Conservation (phyloP, 169 alveolate species). For the Perkinsus marinus region DNA sequence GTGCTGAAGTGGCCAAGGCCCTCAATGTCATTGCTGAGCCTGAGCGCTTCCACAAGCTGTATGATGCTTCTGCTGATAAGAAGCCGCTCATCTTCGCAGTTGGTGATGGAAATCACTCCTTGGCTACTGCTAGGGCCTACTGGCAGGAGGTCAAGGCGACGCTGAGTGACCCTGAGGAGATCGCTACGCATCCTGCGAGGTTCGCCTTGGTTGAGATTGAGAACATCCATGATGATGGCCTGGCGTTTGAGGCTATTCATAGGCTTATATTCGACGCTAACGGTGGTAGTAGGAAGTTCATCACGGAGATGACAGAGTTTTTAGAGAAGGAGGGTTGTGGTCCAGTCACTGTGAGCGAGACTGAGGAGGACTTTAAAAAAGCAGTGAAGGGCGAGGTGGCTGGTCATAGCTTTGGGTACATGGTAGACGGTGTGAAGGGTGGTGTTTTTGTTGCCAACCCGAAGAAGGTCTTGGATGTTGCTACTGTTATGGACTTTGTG, state of each 20-base stretch:
- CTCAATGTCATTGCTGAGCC: conserved; percentile 15
- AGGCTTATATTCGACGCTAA: conserved; percentile 28
- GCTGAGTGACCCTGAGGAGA: conserved; percentile 6
- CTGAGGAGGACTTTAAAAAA: not conserved
- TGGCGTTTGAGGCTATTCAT: conserved; percentile 43
- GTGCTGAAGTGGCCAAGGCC: not conserved
- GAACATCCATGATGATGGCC: conserved; percentile 35
- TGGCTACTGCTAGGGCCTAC: conserved; percentile 42
- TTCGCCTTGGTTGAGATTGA: conserved; percentile 35
- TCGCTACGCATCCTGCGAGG: conserved; percentile 36
- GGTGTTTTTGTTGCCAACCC: not conserved
- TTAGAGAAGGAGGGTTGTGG: not conserved
- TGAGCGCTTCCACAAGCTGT: not conserved
- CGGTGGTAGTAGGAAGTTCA: conserved; percentile 2
- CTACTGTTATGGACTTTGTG: not conserved
- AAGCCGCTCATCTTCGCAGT: conserved; percentile 23
- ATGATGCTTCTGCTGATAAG: conserved; percentile 1
- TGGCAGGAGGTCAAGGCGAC: conserved; percentile 29
- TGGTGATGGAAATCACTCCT: conserved; percentile 47
- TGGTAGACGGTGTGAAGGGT: not conserved
- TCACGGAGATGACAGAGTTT: not conserved
- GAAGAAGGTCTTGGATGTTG: not conserved
- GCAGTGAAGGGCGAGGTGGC: not conserved
- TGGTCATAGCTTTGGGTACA: not conserved
- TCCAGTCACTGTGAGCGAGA: not conserved